Base-by-base conservation (phyloP, 495 filamentous ascomycete species). In the Neurospora sp. region DNA sequence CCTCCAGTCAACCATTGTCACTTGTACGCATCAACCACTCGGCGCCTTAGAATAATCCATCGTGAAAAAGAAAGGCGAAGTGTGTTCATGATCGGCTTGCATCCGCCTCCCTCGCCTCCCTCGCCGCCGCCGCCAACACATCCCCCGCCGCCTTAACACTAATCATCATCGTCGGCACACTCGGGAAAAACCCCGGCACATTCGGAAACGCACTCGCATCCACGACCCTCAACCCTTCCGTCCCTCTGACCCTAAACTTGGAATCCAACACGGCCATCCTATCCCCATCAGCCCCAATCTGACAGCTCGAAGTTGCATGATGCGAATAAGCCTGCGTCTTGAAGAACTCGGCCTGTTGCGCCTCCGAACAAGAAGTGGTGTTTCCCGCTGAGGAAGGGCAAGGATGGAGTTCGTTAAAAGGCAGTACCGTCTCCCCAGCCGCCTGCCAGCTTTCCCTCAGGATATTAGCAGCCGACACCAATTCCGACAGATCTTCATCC, bases 81-180 rank as follows among this genome's bases (percentile, higher is more conserved):
- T 12, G 5, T 42, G 41, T 16, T 5, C 18, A 18, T 12, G 14
- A 41, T 41, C 14, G 14, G 40, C 27, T 27, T 27, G 27, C 2
- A 27, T 27, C 2, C 27, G 27, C 27, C 27, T 31, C 27, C 3
- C 27, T 31, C 27, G 18, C 41, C 74, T 72, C 71, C 75, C 76
- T 77, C 1, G 79, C 91, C 77, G 93, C 86, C 5, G 77, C 86
- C 5, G 77, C 81, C 44, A 89, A 73, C 48, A 91, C 89, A 31
- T 88, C 88, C 69, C 88, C 88, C 0, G 87, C 84, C 2, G 89
- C 89, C 83, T 91, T 91, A 76, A 88, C 87, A 65, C 85, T 85
- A 35, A 91, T 75, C 84, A 90, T 89, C 76, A 90, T 90, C 2
- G 88, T 89, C 5, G 89, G 84, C 48, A 87, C 77, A 31, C 83